Evolutionary conservation across 2,329 filamentous ascomycete genomes (phyloP), one percentile per base, ranked within the genome.

Genomic region (Beauveria bassiana): DNA sequence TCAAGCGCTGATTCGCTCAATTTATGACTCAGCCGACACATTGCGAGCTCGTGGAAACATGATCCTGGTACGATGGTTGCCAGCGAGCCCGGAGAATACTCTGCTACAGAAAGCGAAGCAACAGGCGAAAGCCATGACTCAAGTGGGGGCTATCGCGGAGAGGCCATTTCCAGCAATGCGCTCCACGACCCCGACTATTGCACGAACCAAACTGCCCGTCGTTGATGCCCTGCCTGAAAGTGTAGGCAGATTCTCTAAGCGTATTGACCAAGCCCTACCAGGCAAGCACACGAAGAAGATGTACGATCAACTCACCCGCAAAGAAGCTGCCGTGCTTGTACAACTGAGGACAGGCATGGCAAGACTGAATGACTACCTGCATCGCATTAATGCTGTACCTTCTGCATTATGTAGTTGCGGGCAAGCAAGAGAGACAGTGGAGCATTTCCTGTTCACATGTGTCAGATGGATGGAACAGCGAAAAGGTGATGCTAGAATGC

Each of bases 291-390:
- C 28, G 8, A 31, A 31, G 28, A 31, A 31, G 28, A 31, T 31
- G 8, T 31, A 31, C 28, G 28, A 31, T 31, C 28, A 31, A 31
- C 28, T 31, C 1, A 31, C 28, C 28, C 28, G 28, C 28, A 62
- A 50, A 45, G 61, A 63, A 56, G 26, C 57, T 14, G 20, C 34
- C 16, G 55, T 61, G 34, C 56, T 64, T 10, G 40, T 51, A 8
- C 45, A 63, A 43, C 57, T 64, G 7, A 52, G 61, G 3, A 64
- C 61, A 3, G 61, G 63, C 46, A 62, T 55, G 34, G 20, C 45
- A 22, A 22, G 63, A 55, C 43, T 64, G n/a, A 59, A 46, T 46
- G n/a, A 46, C 43, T 46, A 46, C 43, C 43, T 46, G 9, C 43
- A 46, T 20, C 43, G 43, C 43, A 46, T n/a, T n/a, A n/a, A n/a